Evolutionary conservation across 225 moss, liverwort and hornwort species (phyloP), one percentile per base, ranked within the genome.

Genomic region (Physcomitrellopsis africana): DNA sequence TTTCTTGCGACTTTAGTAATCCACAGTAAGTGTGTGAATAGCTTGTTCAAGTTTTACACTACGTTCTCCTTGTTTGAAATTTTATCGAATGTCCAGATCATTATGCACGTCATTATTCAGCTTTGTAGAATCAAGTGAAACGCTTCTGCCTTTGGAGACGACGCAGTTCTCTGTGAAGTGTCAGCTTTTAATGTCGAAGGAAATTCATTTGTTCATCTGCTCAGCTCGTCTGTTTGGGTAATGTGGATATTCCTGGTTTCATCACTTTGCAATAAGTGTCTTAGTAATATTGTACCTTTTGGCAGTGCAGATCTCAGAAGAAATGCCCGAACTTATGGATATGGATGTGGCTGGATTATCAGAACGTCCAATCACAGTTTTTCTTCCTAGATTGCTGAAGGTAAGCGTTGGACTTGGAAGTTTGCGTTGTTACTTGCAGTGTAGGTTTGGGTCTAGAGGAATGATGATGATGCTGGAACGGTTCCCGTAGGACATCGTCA

Each of bases 371-470:
- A 83, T 91, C 59, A 82, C 81, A 56, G 81, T 87, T 54, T 91
- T 91, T 60, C 73, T 93, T 55, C 93, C 91, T 65, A 86, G 89
- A 72, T 76, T 93, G 46, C 83, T 93, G 67, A 89, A 93, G 91
- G 91, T 93, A 24, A 77, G 46, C 74, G 26, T 57, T 52, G 47
- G 54, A 67, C 54, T 77, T 62, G 24, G 44, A 69, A 76, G 42
- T 51, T 52, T 42, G 18, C 20, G 57, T 37, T 57, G 37, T 23
- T 76, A 5, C 24, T 42, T 48, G 11, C 19, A 37, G 32, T 37
- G 32, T 37, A 37, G 32, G 32, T 29, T 29, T 29, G 29, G 29
- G 10, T 60, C 29, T 19, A 23, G 14, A 9, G 18, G 41, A n/a
- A n/a, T n/a, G 67, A 67, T 61, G 24, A 43, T 58, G 59, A 72